phyloP scores from a whole-genome alignment of 2,329 filamentous ascomycete species.

The Cladosporium sphaerospermum region DNA sequence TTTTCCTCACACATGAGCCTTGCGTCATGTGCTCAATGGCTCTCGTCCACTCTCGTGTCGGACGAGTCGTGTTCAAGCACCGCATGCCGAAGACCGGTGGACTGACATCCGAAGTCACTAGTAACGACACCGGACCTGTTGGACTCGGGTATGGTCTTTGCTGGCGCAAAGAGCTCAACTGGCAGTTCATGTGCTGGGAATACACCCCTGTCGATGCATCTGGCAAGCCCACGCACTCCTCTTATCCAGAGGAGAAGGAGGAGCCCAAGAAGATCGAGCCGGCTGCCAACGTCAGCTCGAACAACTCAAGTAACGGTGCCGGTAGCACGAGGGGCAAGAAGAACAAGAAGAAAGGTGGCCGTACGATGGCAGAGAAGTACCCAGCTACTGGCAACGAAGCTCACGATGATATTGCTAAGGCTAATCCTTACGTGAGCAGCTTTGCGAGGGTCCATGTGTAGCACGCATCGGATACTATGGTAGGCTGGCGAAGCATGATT shows the following conservation, averaged over 20 bases:
- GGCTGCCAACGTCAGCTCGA: background rate
- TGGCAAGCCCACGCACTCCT: slow-evolving; percentile 9
- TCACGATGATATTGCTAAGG: slow-evolving; percentile 18
- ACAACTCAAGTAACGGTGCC: background rate
- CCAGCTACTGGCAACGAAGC: background rate
- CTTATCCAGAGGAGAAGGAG: background rate
- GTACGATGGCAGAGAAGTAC: slow-evolving; percentile 10
- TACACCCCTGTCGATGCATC: slow-evolving; percentile 31
- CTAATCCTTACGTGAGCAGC: slow-evolving; percentile 30
- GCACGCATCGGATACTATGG: slow-evolving; percentile 26
- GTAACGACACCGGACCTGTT: slow-evolving; percentile 29
- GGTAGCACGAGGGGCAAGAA: slow-evolving; percentile 5
- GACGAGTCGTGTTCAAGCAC: slow-evolving; percentile 71
- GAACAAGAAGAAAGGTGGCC: slow-evolving; percentile 8
- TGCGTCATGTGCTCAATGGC: slow-evolving; percentile 98
- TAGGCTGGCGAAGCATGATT: slow-evolving; percentile 28
- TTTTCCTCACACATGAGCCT: slow-evolving; percentile 93
- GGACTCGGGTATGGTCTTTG: slow-evolving; percentile 54
- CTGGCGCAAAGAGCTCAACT: slow-evolving; percentile 71
- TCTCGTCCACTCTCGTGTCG: slow-evolving; percentile 87
- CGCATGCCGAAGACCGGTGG: slow-evolving; percentile 78
- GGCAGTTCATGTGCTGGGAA: slow-evolving; percentile 78
- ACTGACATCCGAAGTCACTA: slow-evolving; percentile 62
- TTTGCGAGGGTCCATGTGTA: slow-evolving; percentile 33
- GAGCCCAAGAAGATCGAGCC: background rate